These are phyloP conservation scores for Leishmania aethiopica DNA, from an alignment of 208 protist genomes.

Conservation along the genomic window DNA sequence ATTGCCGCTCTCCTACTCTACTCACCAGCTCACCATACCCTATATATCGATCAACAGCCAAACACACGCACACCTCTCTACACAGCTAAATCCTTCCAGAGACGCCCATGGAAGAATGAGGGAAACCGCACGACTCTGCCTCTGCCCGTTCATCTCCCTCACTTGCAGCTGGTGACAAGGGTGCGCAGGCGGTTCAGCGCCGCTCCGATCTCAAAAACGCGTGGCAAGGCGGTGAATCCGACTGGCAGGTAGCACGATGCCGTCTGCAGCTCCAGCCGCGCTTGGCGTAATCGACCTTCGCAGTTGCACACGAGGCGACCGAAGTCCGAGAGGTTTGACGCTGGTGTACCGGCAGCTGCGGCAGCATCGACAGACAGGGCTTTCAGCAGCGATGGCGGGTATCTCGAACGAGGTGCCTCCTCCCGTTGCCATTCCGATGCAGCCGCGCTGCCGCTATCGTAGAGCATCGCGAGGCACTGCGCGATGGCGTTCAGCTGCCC, in stretches of 20 bases:
- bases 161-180: conserved; percentile 39
- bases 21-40: neutral
- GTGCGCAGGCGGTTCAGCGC: conserved; percentile 88
- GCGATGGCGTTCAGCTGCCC: conserved; percentile 89
- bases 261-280: conserved; percentile 70
- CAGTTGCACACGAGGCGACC: conserved; percentile 35
- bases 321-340: conserved; percentile 16
- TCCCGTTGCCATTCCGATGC: conserved; percentile 13
- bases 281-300: conserved; percentile 34
- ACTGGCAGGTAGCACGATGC: conserved; percentile 58
- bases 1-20: neutral
- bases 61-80: neutral
- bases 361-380: neutral
- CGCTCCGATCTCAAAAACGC: conserved; percentile 87
- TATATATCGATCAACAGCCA: neutral
- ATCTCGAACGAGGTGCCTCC: conserved; percentile 1
- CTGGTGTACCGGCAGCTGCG: neutral
- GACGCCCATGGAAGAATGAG: neutral
- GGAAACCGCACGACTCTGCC: neutral
- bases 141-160: neutral
- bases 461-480: conserved; percentile 74
- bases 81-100: neutral
- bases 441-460: conserved; percentile 35
- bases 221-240: conserved; percentile 76
- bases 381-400: conserved; percentile 17